Base-by-base conservation (phyloP, 768 basidiomycete species). In the Termitomyces sp. region DNA sequence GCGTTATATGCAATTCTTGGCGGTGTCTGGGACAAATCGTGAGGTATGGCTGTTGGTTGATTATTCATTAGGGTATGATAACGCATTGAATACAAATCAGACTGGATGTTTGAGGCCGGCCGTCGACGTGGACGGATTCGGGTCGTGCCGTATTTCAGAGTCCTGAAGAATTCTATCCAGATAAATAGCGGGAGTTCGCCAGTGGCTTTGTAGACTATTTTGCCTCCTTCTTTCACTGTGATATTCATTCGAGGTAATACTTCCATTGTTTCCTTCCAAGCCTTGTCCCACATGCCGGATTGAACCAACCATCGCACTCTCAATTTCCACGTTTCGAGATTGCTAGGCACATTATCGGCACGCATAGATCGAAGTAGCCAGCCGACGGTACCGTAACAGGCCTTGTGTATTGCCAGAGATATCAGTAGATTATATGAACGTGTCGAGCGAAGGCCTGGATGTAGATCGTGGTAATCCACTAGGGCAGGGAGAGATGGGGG, bases 311-410 rank as follows among this genome's bases (percentile, higher is more conserved):
- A 80, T 19, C 88, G 79, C 58, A 80, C 76, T 55, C 74, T 72
- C 39, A 89, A 68, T 67, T 79, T 79, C 67, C 75, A 72, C 1
- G 88, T 87, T 62, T 85, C 80, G 47, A 77, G 55, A 65, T 86
- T 77, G 34, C 66, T 70, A 3, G 62, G 64, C 3, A 86, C 62
- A 6, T 68, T 63, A 28, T 75, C 76, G 27, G 63, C 59, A 21
- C 69, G 68, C 81, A 89, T 86, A 40, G 67, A 67, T 10, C 54
- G 45, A 17, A 89, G 67, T 45, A 90, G 69, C 46, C 69, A 68
- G 28, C 61, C 64, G 11, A 76, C 81, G 1, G 72, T 75, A 3
- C 79, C 77, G 57, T 78, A 81, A 42, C 75, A 73, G 3, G 76
- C 72, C 56, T 76, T 73, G 25, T 79, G 80, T 55, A 90, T 68